phyloP scores from a whole-genome alignment of 345 rosid species.

The Euclidium syriacum region DNA sequence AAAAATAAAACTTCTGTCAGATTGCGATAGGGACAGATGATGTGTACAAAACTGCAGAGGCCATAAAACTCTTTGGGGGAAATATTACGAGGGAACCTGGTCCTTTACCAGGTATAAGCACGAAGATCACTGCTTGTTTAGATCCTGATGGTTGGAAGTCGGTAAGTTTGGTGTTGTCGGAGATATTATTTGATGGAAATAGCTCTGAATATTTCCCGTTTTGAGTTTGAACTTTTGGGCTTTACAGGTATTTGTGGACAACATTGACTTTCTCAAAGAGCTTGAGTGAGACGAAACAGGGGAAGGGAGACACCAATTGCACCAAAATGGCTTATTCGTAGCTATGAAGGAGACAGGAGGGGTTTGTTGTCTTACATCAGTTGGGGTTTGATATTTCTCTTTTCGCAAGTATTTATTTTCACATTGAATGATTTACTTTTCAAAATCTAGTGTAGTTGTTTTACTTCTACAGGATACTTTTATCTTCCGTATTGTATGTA shows the following conservation, averaged over 20 bases:
- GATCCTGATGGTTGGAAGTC: conserved; percentile 99
- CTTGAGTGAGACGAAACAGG: conserved; percentile 58
- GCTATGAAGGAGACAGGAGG: conserved; percentile 1
- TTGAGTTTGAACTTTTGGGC: neutral
- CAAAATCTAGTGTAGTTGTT: conserved; percentile 14
- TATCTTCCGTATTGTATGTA: conserved; percentile 8
- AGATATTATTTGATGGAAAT: conserved; percentile 1
- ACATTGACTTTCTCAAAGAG: conserved; percentile 81
- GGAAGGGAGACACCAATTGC: conserved; percentile 7
- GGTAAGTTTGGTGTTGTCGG: conserved; percentile 41
- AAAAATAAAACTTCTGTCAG: conserved; percentile 30
- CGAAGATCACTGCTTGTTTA: conserved; percentile 93
- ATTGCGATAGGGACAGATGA: conserved; percentile 97
- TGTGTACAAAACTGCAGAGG: conserved; percentile 92
- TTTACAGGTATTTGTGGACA: conserved; percentile 85
- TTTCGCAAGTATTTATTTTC: conserved; percentile 7
- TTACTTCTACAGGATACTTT: neutral
- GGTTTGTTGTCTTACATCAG: conserved; percentile 14
- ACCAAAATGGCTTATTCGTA: conserved; percentile 4
- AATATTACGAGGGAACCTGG: conserved; percentile 93
- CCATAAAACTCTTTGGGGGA: conserved; percentile 73
- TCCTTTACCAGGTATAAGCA: conserved; percentile 90
- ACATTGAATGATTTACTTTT: conserved; percentile 11
- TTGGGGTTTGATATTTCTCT: conserved; percentile 9
- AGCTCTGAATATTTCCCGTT: neutral